Percentiles rank a stretch among this genome's conserved stretches.
Evolutionary conservation across 371 early-diverging fungal species (phyloP).

Genomic region (Mucor irregularis): DNA sequence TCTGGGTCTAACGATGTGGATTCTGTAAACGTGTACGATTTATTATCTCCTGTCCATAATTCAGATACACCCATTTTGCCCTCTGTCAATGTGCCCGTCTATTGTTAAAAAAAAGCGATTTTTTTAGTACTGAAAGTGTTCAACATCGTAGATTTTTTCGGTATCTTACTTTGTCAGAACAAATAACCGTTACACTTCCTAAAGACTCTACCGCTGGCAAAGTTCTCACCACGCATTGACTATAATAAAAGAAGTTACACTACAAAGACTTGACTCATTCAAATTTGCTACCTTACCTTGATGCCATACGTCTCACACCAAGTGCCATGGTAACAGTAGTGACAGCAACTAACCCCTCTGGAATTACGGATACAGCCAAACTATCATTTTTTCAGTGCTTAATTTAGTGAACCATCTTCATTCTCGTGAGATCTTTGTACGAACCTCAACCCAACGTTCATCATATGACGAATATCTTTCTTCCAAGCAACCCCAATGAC

Average conservation of each 20-base stretch:
- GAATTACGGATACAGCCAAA: conserved; percentile 90
- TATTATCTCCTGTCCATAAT: conserved; percentile 69
- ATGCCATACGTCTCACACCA: conserved; percentile 90
- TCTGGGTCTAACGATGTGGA: conserved; percentile 69
- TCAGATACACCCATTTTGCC: conserved; percentile 86
- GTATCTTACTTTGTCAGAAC: conserved; percentile 93
- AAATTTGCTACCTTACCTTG: conserved; percentile 54
- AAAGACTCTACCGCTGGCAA: conserved; percentile 89
- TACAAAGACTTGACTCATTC: too few relatives aligned
- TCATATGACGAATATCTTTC: conserved; percentile 37
- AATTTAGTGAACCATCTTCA: not conserved
- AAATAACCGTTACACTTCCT: conserved; percentile 91
- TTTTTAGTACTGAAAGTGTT: too few relatives aligned
- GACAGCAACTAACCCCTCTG: conserved; percentile 94
- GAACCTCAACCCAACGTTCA: conserved; percentile 51
- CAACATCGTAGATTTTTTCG: too few relatives aligned
- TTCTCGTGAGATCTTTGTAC: too few relatives aligned
- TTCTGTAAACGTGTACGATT: conserved; percentile 63
- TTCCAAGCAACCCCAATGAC: conserved; percentile 80
- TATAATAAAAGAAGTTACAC: too few relatives aligned
- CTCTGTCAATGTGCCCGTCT: conserved; percentile 95
- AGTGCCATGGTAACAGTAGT: conserved; percentile 91
- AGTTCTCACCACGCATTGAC: conserved; percentile 77
- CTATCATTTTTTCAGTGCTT: too few relatives aligned
- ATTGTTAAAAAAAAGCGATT: too few relatives aligned